These are phyloP conservation scores for Copromyces sp. DNA, from an alignment of 495 filamentous ascomycete species.

Conservation along the genomic window DNA sequence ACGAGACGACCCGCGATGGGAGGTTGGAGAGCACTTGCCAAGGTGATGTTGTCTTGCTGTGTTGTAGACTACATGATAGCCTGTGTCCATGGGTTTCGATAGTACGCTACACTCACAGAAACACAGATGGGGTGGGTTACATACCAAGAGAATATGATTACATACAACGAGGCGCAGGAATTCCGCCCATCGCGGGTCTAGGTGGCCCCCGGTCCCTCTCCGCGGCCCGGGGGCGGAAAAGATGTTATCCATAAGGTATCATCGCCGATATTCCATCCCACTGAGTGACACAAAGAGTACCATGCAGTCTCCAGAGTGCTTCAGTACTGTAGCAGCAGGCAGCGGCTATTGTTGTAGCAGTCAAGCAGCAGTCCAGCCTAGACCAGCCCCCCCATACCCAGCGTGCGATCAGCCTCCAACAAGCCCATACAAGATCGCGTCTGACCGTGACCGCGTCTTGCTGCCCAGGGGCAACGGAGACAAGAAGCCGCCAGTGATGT, in stretches of 20 bases:
- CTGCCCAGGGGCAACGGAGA: background rate
- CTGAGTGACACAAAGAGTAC: background rate
- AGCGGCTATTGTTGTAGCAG: background rate
- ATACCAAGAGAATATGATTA: background rate
- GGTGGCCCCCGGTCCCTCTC: background rate
- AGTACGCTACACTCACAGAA: background rate
- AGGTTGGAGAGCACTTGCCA: background rate
- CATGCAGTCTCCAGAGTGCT: background rate
- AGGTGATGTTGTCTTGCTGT: background rate
- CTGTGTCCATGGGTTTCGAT: background rate
- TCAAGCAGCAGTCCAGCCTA: background rate
- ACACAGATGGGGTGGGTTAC: background rate
- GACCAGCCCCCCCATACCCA: background rate
- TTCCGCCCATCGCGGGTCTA: background rate
- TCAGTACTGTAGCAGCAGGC: background rate
- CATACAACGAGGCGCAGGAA: background rate
- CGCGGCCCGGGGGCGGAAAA: background rate
- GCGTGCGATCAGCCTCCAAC: background rate
- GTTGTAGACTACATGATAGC: background rate
- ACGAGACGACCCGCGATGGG: background rate
- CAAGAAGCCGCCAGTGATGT: background rate
- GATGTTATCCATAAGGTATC: background rate
- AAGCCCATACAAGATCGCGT: background rate
- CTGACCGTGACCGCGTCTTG: background rate
- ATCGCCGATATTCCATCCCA: background rate